Conservation (phyloP, 106 monocot genomes). For the Triglochin maritima region DNA sequence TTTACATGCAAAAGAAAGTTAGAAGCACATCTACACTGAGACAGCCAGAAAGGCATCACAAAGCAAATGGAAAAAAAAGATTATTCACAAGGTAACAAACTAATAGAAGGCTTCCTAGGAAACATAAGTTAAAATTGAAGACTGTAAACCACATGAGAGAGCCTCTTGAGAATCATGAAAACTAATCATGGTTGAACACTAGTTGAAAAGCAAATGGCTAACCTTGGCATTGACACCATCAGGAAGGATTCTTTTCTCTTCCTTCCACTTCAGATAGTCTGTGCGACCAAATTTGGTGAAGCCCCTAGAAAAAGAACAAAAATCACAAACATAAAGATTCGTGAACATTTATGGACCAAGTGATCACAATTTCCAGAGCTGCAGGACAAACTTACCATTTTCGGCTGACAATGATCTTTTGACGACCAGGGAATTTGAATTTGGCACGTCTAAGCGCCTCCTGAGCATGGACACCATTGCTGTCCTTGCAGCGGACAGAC, state of each 20-base stretch:
- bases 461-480: slow-evolving; percentile 42
- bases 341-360: background rate
- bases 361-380: no score
- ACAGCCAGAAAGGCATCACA: no score
- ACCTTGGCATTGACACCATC: slow-evolving; percentile 81
- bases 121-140: no score
- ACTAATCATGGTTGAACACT: no score
- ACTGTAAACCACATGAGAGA: no score
- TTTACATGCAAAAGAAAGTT: no score
- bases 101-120: no score
- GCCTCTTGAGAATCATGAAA: no score
- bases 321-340: background rate
- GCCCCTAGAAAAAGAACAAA: slow-evolving; percentile 32
- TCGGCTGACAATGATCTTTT: slow-evolving; percentile 69
- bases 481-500: slow-evolving; percentile 68
- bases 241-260: slow-evolving; percentile 32
- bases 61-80: no score
- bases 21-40: no score
- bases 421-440: slow-evolving; percentile 78
- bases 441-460: slow-evolving; percentile 67
- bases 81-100: no score
- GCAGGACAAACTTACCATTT: slow-evolving; percentile 26
- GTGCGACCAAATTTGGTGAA: slow-evolving; percentile 52
- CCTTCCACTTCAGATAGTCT: slow-evolving; percentile 57
- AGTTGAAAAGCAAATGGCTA: background rate